Conservation (phyloP, 2,329 filamentous ascomycete genomes). For the Massarina eburnea region DNA sequence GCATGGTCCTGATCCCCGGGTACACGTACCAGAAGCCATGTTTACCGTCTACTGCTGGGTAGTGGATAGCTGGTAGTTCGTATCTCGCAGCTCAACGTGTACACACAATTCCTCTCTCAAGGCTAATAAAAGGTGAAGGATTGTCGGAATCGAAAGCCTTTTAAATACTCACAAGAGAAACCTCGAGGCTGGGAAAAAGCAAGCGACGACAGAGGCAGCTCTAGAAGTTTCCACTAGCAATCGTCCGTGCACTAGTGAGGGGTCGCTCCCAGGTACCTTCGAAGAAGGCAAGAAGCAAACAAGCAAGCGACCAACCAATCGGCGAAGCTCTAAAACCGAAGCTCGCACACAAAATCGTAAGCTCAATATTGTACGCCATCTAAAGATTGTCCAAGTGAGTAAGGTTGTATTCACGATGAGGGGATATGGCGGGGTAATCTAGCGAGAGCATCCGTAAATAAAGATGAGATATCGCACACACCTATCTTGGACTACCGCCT, state of each 20-base stretch:
- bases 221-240: slow-evolving; percentile 37
- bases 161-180: too few relatives aligned
- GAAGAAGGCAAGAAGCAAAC: neutral
- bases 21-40: slow-evolving; percentile 31
- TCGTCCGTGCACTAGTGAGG: slow-evolving; percentile 5
- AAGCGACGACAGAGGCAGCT: slow-evolving; percentile 16
- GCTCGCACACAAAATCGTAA: neutral
- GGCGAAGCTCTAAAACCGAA: neutral
- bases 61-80: too few relatives aligned
- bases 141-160: too few relatives aligned
- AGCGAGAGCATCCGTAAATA: neutral
- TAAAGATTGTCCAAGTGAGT: neutral
- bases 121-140: too few relatives aligned
- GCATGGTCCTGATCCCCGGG: neutral
- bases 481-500: neutral
- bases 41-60: slow-evolving; percentile 6
- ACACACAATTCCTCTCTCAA: too few relatives aligned
- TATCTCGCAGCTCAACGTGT: too few relatives aligned
- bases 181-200: neutral
- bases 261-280: neutral
- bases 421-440: slow-evolving; percentile 32
- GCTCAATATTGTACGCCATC: neutral
- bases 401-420: slow-evolving; percentile 5
- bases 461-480: neutral
- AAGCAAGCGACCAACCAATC: neutral